These are phyloP conservation scores for Zygotorulaspora mrakii DNA, from an alignment of 1,139 yeast species.

Conservation along the genomic window DNA sequence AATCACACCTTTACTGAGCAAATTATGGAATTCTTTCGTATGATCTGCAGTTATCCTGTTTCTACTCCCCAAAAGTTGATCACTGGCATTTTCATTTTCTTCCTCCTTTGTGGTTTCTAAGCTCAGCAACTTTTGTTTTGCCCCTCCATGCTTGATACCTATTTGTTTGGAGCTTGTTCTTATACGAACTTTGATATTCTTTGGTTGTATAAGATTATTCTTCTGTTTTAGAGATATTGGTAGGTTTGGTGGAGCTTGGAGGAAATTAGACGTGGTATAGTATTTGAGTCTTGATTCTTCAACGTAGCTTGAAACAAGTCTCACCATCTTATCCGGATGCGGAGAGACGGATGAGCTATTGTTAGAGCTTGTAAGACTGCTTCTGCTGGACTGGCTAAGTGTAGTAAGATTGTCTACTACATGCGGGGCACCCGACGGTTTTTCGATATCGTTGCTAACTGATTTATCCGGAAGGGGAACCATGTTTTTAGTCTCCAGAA, in stretches of 20 bases:
- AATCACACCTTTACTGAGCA: constrained; percentile 24
- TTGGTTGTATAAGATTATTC: constrained; percentile 35
- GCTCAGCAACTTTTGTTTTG: constrained; percentile 35
- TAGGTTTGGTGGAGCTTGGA: constrained; percentile 36
- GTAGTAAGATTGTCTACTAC: background rate
- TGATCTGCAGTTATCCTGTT: constrained; percentile 28
- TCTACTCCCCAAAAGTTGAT: constrained; percentile 8
- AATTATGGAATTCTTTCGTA: constrained; percentile 34
- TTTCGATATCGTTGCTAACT: background rate
- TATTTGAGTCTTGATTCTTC: constrained; percentile 36
- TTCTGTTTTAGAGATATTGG: constrained; percentile 35
- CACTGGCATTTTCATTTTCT: constrained; percentile 15
- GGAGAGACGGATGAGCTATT: constrained; percentile 15
- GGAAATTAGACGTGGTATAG: constrained; percentile 34
- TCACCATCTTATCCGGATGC: constrained; percentile 26
- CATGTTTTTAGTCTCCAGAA: constrained; percentile 1
- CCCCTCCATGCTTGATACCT: constrained; percentile 38
- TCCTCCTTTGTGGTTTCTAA: constrained; percentile 35
- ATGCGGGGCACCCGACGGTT: background rate
- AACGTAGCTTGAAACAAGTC: constrained; percentile 36
- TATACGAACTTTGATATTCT: constrained; percentile 35
- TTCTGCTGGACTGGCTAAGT: constrained; percentile 10
- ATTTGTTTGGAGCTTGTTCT: constrained; percentile 37
- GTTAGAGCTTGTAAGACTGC: constrained; percentile 10
- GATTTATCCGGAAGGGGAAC: background rate